These are phyloP conservation scores for Henckelia pumila DNA, from an alignment of 257 asterid species.

Conservation along the genomic window DNA sequence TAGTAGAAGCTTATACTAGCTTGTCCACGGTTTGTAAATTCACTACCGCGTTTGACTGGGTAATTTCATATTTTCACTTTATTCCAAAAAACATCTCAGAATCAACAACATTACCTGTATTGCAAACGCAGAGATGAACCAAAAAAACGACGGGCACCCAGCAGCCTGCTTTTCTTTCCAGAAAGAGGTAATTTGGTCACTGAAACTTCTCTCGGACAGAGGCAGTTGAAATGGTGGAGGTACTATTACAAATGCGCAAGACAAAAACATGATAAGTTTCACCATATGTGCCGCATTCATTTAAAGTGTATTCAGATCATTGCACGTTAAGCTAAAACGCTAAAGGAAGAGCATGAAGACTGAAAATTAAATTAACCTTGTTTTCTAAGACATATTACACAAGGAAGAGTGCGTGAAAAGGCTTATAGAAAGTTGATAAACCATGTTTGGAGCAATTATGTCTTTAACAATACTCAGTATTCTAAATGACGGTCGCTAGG, in stretches of 20 bases:
- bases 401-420: background rate
- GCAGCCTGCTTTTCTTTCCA: constrained; percentile 66
- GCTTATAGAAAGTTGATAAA: background rate
- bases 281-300: constrained; percentile 9
- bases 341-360: background rate
- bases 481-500: too few relatives aligned
- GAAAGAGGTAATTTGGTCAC: constrained; percentile 60
- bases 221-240: constrained; percentile 92
- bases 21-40: too few relatives aligned
- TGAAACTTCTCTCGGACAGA: constrained; percentile 63
- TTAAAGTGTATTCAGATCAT: constrained; percentile 10
- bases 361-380: background rate
- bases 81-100: background rate
- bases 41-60: too few relatives aligned
- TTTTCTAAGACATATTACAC: constrained; percentile 7
- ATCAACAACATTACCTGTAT: constrained; percentile 61
- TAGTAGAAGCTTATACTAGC: too few relatives aligned
- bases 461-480: background rate
- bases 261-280: constrained; percentile 30
- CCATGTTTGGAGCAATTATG: background rate
- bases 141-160: constrained; percentile 76
- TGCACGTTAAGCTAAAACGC: background rate
- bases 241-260: constrained; percentile 53
- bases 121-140: constrained; percentile 61
- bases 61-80: too few relatives aligned